Conservation (phyloP, 129 eudicot genomes). For the Tagetes erecta region DNA sequence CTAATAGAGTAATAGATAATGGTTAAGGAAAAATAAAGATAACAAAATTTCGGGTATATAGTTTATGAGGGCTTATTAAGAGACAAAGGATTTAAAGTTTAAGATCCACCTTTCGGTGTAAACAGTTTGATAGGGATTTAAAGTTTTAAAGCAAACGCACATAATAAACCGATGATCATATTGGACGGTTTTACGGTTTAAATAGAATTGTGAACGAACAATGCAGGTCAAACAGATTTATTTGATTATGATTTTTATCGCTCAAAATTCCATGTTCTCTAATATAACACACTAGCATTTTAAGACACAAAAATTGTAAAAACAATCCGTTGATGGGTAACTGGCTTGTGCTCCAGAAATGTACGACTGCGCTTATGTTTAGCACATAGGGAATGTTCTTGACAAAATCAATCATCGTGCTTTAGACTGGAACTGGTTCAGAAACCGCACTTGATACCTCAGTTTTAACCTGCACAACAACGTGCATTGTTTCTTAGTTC, state of each 20-base stretch:
- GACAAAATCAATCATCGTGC: not conserved
- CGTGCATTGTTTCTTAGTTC: not conserved
- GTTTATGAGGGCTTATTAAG: too few relatives aligned
- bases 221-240: not conserved
- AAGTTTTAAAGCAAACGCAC: too few relatives aligned
- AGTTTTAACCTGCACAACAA: constrained; percentile 54
- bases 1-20: too few relatives aligned
- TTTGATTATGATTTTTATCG: not conserved
- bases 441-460: constrained; percentile 52
- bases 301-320: constrained; percentile 20
- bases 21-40: too few relatives aligned
- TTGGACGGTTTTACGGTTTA: too few relatives aligned
- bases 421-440: constrained; percentile 67
- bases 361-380: constrained; percentile 1
- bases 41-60: too few relatives aligned
- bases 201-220: too few relatives aligned
- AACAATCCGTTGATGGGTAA: constrained; percentile 17
- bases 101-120: too few relatives aligned
- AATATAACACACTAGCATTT: constrained; percentile 21
- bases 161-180: too few relatives aligned
- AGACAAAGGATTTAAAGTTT: too few relatives aligned
- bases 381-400: constrained; percentile 15
- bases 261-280: constrained; percentile 26
- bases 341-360: constrained; percentile 5
- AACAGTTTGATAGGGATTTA: too few relatives aligned